These are phyloP conservation scores for Fusarium torulosum DNA, from an alignment of 2,329 filamentous ascomycete species.

Conservation along the genomic window DNA sequence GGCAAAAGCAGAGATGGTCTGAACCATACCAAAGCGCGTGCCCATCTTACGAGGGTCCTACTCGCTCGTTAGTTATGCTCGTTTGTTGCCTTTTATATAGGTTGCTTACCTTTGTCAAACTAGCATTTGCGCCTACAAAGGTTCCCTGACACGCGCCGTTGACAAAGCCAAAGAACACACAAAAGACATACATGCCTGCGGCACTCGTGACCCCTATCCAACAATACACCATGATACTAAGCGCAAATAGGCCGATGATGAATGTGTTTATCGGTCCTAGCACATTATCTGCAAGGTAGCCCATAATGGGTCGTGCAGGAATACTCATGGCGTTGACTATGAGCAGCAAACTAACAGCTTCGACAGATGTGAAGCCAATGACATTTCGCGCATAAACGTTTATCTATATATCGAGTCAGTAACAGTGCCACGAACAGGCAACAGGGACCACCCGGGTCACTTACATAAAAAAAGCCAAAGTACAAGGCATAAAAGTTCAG, in stretches of 20 bases:
- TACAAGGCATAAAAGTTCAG: conserved; percentile 58
- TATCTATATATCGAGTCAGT: conserved; percentile 51
- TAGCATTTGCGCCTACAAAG: conserved; percentile 55
- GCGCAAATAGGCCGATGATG: conserved; percentile 49
- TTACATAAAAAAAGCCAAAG: conserved; percentile 59
- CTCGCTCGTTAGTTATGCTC: no score
- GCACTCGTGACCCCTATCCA: conserved; percentile 49
- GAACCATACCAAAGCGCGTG: conserved; percentile 59
- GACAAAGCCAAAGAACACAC: conserved; percentile 48
- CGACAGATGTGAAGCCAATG: conserved; percentile 63
- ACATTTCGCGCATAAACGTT: conserved; percentile 56
- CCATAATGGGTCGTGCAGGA: conserved; percentile 69
- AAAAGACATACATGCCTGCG: conserved; percentile 49
- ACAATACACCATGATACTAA: conserved; percentile 47
- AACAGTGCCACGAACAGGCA: neutral
- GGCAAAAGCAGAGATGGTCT: conserved; percentile 57
- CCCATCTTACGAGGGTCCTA: conserved; percentile 57
- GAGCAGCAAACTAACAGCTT: conserved; percentile 67
- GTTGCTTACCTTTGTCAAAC: conserved; percentile 49
- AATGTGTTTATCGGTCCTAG: conserved; percentile 63
- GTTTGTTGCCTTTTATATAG: no score
- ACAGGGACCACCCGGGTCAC: conserved; percentile 52
- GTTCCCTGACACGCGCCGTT: conserved; percentile 49
- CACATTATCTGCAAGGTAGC: conserved; percentile 68
- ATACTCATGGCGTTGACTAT: conserved; percentile 73